Percentiles rank a stretch among this genome's conserved stretches.
Conservation (phyloP, 2,329 filamentous ascomycete genomes). For the Neospermospora avenae region DNA sequence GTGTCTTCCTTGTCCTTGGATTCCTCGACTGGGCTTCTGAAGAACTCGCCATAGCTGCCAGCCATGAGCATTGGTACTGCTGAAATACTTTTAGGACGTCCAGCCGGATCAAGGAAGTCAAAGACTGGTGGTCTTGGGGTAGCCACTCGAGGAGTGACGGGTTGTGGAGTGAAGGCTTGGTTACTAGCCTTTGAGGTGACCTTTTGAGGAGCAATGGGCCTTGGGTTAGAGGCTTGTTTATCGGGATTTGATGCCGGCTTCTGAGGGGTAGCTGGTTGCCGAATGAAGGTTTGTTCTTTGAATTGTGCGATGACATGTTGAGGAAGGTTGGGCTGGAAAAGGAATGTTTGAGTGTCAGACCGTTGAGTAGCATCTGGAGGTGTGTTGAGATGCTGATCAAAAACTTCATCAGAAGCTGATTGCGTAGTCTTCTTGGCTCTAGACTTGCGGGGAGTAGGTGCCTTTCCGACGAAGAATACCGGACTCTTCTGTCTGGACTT, state of each 20-base stretch:
- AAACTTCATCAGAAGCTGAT: too few species aligned
- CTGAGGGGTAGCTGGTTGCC: too few species aligned
- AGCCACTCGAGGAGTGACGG: too few species aligned
- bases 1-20: not conserved
- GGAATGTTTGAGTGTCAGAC: too few species aligned
- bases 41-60: not conserved
- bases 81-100: not conserved
- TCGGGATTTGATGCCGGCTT: not conserved
- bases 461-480: not conserved
- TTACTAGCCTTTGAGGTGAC: too few species aligned
- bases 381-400: too few species aligned
- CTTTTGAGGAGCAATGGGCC: too few species aligned
- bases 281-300: too few species aligned
- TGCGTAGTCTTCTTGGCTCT: not conserved
- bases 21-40: not conserved
- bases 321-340: too few species aligned
- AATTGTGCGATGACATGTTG: too few species aligned
- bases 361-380: too few species aligned
- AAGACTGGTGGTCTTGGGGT: not conserved
- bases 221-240: not conserved
- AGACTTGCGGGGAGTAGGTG: not conserved
- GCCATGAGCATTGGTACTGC: not conserved
- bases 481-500: not conserved
- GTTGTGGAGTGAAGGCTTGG: too few species aligned
- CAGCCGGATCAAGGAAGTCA: not conserved